Conservation (phyloP, 2,329 filamentous ascomycete genomes). For the Apiospora malaysiana region DNA sequence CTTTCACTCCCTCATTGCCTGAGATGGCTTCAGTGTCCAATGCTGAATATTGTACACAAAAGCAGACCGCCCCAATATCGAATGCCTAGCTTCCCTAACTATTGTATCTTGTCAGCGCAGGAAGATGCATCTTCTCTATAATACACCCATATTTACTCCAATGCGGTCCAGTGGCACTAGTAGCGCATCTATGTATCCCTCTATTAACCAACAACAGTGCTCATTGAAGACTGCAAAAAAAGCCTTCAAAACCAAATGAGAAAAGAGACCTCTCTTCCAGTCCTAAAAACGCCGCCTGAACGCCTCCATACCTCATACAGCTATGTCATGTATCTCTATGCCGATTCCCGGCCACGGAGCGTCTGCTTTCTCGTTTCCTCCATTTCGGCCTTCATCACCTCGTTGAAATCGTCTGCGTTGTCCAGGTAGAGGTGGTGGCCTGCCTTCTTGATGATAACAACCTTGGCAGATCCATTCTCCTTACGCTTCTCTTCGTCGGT, state of each 20-base stretch:
- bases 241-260: not conserved
- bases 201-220: not conserved
- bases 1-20: not conserved
- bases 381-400: slow-evolving; percentile 58
- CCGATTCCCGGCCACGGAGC: slow-evolving; percentile 29
- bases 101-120: not conserved
- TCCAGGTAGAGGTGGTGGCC: slow-evolving; percentile 67
- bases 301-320: not conserved
- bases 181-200: not conserved
- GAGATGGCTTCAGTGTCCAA: not conserved
- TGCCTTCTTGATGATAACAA: slow-evolving; percentile 72
- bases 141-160: not conserved
- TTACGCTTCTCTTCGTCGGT: slow-evolving; percentile 69
- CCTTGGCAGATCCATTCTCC: slow-evolving; percentile 83
- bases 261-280: not conserved
- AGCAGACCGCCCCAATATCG: not conserved
- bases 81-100: not conserved
- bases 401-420: slow-evolving; percentile 64
- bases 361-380: slow-evolving; percentile 51
- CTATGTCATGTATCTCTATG: not conserved
- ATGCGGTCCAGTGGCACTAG: not conserved
- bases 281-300: slow-evolving; percentile 8
- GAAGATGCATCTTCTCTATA: not conserved
- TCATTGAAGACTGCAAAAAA: not conserved
- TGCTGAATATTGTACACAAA: not conserved